Evolutionary conservation across 164 flowering plant genomes (phyloP).

Genomic region (Aristolochia fimbriata): DNA sequence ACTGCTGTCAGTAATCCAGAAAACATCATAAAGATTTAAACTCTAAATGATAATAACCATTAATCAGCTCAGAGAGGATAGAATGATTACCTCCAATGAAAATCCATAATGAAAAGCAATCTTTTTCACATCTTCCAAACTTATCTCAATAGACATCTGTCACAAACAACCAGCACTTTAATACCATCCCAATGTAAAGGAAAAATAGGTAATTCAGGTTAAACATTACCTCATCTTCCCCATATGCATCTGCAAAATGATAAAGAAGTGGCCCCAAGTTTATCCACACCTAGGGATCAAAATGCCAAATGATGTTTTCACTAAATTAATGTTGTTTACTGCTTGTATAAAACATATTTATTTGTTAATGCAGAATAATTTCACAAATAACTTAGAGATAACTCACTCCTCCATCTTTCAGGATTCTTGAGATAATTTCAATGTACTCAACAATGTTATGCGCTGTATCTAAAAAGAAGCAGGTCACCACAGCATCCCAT

Average conservation of each 20-base stretch:
- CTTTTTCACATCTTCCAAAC: slow-evolving; percentile 93
- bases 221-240: slow-evolving; percentile 74
- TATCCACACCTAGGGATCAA: slow-evolving; percentile 71
- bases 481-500: slow-evolving; percentile 95
- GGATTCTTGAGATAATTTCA: slow-evolving; percentile 74
- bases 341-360: neutral
- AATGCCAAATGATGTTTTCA: neutral
- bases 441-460: slow-evolving; percentile 91
- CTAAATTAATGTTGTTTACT: neutral
- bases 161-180: slow-evolving; percentile 18
- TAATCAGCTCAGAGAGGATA: neutral
- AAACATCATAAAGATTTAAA: too few relatives aligned
- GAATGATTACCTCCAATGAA: slow-evolving; percentile 53
- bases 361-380: neutral
- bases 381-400: slow-evolving; percentile 1
- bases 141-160: slow-evolving; percentile 91
- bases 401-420: slow-evolving; percentile 93
- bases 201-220: neutral
- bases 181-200: neutral
- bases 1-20: slow-evolving; percentile 26
- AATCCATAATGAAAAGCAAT: slow-evolving; percentile 73
- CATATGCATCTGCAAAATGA: slow-evolving; percentile 89
- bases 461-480: slow-evolving; percentile 95
- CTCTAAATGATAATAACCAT: neutral
- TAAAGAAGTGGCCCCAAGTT: slow-evolving; percentile 95